These are phyloP conservation scores for Bonia amplexicaulis DNA, from an alignment of 176 grass and related monocot genomes.

Conservation along the genomic window DNA sequence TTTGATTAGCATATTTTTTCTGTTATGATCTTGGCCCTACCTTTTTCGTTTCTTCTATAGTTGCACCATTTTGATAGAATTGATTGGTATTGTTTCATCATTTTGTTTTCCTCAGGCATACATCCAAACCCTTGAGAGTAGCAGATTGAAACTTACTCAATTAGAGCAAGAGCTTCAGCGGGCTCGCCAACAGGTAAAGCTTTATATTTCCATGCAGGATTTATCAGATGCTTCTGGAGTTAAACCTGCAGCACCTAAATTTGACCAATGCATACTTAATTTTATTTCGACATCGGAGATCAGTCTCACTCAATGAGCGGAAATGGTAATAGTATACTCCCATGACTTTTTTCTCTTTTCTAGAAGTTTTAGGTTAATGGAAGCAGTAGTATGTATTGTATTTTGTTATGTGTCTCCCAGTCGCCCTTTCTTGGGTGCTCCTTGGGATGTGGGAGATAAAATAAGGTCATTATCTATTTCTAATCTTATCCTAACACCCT, in stretches of 20 bases:
- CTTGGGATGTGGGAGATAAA: constrained; percentile 2
- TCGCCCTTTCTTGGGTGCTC: neutral
- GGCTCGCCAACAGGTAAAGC: constrained; percentile 68
- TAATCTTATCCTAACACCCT: no score
- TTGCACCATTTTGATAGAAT: neutral
- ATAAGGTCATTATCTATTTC: no score
- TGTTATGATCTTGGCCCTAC: neutral
- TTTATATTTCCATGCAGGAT: neutral
- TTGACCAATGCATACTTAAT: constrained; percentile 36
- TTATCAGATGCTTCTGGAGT: constrained; percentile 15
- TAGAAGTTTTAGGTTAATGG: neutral
- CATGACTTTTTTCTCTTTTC: neutral
- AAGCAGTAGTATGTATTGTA: neutral
- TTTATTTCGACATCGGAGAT: constrained; percentile 79
- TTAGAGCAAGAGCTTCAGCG: constrained; percentile 86
- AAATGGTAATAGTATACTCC: constrained; percentile 60
- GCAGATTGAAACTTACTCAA: constrained; percentile 88
- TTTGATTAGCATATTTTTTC: neutral
- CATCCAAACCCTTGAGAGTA: constrained; percentile 94
- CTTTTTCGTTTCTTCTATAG: neutral
- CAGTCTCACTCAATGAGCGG: constrained; percentile 54
- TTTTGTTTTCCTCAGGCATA: constrained; percentile 63
- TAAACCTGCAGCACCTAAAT: neutral
- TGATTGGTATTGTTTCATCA: constrained; percentile 12
- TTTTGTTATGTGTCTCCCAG: neutral